Base-by-base conservation (phyloP, 2,329 filamentous ascomycete genomes). In the Colletotrichum scovillei region DNA sequence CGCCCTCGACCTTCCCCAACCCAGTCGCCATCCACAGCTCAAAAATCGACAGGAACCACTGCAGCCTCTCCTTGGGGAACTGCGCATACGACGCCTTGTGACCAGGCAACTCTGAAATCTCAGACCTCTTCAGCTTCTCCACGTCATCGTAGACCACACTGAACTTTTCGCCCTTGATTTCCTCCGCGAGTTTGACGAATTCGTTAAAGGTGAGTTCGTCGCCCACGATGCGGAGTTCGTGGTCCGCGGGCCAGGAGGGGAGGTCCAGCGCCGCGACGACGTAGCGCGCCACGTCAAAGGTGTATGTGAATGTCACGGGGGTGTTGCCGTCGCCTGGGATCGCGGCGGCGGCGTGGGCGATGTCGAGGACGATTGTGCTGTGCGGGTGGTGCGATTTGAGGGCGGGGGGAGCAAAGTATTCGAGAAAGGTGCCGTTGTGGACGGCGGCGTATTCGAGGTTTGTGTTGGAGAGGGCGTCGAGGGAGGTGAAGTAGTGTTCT, bases 241-340 rank as follows among this genome's bases (percentile, higher is more conserved):
- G 77, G 19, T 78, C 76, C 30, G 81, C 79, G 0, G 85, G 82
- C 87, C 88, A 89, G n/a, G 80, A 79, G 2, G 81, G 76, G 12
- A 84, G 73, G 19, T 82, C 81, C 14, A 89, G 75, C 6, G 81
- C 69, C 4, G 80, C 81, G 22, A 81, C 82, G 14, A 88, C 81
- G 68, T 86, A 88, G 52, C 77, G 81, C 4, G 83, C 87, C 56
- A 90, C 79, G 76, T 90, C 88, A 6, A 79, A 79, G 3, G 83
- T 86, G 75, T 88, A 85, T 0, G 87, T 89, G 77, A 88, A 85
- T 6, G 82, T 78, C 24, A 87, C 80, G 4, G 78, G 77, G 11
- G 78, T 80, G 26, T 86, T 80, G 0, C 88, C 88, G 38, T 84
- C 79, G 0, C 86, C 87, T 0, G 88, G 87, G 30, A 89, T 84